Base-by-base conservation (phyloP, 352 stramenopile genomes). In the Halophytophthora batemanensis region DNA sequence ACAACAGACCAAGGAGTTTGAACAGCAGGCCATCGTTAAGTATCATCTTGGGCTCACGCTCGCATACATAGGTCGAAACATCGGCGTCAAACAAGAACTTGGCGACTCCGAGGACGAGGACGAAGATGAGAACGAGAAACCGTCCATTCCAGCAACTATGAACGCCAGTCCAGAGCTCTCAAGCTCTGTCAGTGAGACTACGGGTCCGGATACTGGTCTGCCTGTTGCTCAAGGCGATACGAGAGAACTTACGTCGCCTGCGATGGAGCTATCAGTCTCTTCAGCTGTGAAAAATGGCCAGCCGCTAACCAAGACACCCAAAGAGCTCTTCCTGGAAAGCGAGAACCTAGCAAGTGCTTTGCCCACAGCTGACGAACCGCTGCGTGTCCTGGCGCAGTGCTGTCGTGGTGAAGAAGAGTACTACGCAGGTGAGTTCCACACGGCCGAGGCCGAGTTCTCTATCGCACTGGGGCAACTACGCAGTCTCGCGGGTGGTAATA, bases 31-130 rank as follows among this genome's bases (percentile, higher is more conserved):
- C 17, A 66, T 57, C 4, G 42, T 74, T 1, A 74, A 66, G 53
- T 82, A 78, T 22, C 71, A 83, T 50, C 46, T 86, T n/a, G 69
- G 69, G 0, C 41, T 76, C 28, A 51, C 51, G 1, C 39, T 80
- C 14, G 56, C 66, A 3, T 62, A 66, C 36, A 45, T 77, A 13
- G 62, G 58, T 12, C 51, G 57, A 22, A 61, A 42, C 13, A 11
- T 65, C 19, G 45, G 40, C 22, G 21, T 40, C 17, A 59, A 53
- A 8, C 52, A 62, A 12, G 60, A 64, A 22, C 34, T 64, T 14
- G 36, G 19, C 17, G 60, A 68, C 22, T 33, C 14, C 2, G 50
- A 64, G 12, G 58, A 64, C 43, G 58, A 66, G 15, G 50, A 17
- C 8, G 56, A 53, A 40, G 38, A 61, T 13, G 15, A 10, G 12